Percentiles rank a stretch among this genome's conserved stretches.
Conservation (phyloP, 208 protist species). For the Crithidia fasciculata region DNA sequence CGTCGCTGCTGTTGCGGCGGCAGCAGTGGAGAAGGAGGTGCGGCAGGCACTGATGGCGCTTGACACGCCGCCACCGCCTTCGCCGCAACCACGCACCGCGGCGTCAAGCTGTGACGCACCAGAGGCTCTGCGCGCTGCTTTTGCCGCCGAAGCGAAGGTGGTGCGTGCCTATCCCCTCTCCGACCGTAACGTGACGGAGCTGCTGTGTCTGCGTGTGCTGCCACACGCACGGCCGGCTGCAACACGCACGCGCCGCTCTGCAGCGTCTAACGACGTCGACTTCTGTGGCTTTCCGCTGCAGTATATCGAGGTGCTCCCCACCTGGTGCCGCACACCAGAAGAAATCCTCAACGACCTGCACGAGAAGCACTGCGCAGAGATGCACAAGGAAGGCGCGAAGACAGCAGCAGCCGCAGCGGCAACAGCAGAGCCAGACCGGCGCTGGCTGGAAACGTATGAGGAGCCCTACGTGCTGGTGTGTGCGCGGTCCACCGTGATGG, state of each 20-base stretch:
- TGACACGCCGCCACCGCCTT: not conserved
- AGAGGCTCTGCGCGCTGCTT: not conserved
- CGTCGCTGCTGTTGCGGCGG: not conserved
- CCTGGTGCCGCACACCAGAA: conserved; percentile 20
- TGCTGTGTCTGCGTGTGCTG: conserved; percentile 34
- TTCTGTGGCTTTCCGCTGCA: conserved; percentile 29
- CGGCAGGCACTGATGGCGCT: conserved; percentile 1
- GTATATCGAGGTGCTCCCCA: conserved; percentile 40
- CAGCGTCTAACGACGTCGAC: not conserved
- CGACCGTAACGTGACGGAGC: conserved; percentile 8
- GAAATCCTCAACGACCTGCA: conserved; percentile 22
- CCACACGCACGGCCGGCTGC: conserved; percentile 24
- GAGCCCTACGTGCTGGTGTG: conserved; percentile 37
- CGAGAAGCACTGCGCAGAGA: not conserved
- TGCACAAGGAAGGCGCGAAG: not conserved
- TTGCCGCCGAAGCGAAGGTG: conserved; percentile 3
- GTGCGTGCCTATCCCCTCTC: not conserved
- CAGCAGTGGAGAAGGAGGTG: conserved; percentile 12
- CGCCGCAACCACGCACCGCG: not conserved
- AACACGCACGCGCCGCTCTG: not conserved
- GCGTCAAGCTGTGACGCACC: not conserved
- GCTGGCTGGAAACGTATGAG: conserved; percentile 25
- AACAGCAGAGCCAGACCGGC: not conserved
- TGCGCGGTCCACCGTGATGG: conserved; percentile 19
- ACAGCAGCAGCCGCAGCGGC: not conserved